Conservation (phyloP, 805 yeast genomes). For the Saturnispora kantuleensis region DNA sequence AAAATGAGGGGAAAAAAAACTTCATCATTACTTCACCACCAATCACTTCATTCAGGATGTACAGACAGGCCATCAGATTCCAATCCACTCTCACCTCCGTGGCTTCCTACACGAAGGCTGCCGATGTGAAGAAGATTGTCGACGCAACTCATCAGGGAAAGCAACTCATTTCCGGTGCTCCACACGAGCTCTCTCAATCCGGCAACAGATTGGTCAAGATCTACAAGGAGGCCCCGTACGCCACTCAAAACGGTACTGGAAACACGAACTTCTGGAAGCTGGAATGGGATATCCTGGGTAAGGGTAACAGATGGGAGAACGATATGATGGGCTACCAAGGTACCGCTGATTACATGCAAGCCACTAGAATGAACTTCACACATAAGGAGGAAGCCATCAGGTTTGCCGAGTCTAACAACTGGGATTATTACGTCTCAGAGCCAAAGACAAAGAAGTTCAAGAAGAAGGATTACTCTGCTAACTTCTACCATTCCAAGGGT, state of each 20-base stretch:
- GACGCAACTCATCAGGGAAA: constrained; percentile 25
- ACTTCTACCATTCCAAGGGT: constrained; percentile 59
- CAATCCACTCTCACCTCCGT: constrained; percentile 4
- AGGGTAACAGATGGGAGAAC: constrained; percentile 82
- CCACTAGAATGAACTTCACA: constrained; percentile 64
- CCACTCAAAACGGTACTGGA: constrained; percentile 64
- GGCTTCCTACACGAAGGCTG: constrained; percentile 12
- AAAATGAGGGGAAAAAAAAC: neutral
- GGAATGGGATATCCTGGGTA: constrained; percentile 74
- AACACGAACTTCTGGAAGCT: constrained; percentile 56
- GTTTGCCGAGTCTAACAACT: constrained; percentile 77
- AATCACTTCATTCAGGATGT: neutral
- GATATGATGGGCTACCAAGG: constrained; percentile 81
- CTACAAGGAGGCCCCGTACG: constrained; percentile 66
- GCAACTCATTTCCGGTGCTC: constrained; percentile 71
- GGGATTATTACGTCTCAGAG: constrained; percentile 76
- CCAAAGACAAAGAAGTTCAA: constrained; percentile 67
- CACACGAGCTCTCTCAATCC: constrained; percentile 46
- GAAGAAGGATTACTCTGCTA: constrained; percentile 63
- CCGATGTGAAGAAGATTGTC: constrained; percentile 14
- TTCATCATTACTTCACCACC: neutral
- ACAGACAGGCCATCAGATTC: too few relatives aligned
- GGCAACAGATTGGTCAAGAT: constrained; percentile 58
- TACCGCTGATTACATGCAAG: constrained; percentile 73
- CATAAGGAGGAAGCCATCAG: constrained; percentile 59